Evolutionary conservation across 1,284 basidiomycete species (phyloP).

Genomic region (Cerrena zonata): DNA sequence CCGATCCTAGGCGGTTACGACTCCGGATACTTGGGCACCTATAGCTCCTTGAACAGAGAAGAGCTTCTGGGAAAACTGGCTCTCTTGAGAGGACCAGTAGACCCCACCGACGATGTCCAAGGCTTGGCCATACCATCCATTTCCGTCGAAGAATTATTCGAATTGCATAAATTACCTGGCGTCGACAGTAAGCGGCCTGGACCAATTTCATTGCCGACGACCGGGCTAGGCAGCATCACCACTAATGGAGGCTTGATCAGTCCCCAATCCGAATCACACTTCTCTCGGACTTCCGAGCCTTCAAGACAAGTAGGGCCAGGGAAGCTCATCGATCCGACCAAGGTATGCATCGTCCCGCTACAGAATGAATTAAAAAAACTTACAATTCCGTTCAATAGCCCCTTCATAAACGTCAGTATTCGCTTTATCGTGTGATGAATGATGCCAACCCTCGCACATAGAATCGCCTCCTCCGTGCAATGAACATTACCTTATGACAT

Average conservation of each 20-base stretch:
- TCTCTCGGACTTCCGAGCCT: slow-evolving; percentile 16
- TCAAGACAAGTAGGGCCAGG: slow-evolving; percentile 8
- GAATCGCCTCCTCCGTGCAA: slow-evolving; percentile 76
- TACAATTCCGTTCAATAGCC: too few species aligned
- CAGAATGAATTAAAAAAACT: too few species aligned
- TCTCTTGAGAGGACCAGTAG: slow-evolving; percentile 46
- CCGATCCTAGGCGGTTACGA: slow-evolving; percentile 34
- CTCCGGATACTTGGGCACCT: slow-evolving; percentile 35
- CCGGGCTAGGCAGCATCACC: slow-evolving; percentile 19
- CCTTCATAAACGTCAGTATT: slow-evolving; percentile 32
- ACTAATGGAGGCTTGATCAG: slow-evolving; percentile 29
- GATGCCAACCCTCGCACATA: slow-evolving; percentile 24
- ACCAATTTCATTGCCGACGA: slow-evolving; percentile 15
- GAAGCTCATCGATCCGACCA: slow-evolving; percentile 27
- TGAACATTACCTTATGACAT: slow-evolving; percentile 71
- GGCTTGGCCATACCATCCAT: slow-evolving; percentile 50
- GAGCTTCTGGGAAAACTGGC: slow-evolving; percentile 64
- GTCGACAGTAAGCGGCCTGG: slow-evolving; percentile 34
- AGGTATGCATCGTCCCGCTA: too few species aligned
- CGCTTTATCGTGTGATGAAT: background rate
- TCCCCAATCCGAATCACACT: slow-evolving; percentile 28
- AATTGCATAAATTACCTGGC: slow-evolving; percentile 39
- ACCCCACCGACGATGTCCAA: slow-evolving; percentile 41
- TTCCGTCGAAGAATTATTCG: slow-evolving; percentile 60
- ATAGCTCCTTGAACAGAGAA: slow-evolving; percentile 42